Evolutionary conservation across 2,329 filamentous ascomycete genomes (phyloP), one percentile per base, ranked within the genome.

Genomic region (Massarina eburnea): DNA sequence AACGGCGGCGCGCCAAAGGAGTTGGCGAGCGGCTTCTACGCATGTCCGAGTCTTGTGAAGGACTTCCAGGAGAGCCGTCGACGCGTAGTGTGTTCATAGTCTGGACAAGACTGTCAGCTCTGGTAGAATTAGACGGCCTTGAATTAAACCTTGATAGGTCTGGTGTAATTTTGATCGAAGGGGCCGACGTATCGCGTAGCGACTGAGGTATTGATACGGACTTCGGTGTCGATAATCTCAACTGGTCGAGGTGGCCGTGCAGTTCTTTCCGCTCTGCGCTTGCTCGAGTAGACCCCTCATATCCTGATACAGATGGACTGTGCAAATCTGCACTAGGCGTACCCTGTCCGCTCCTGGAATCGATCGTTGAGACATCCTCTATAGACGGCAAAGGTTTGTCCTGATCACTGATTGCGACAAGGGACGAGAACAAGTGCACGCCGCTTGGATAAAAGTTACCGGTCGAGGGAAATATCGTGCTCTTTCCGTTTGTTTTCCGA

Each of bases 1-100:
- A 58, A 10, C 58, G 56, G 17, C 51, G 47, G 30, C 54, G 49
- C 21, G 45, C 40, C 36, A 49, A 52, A 36, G 46, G 46, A n/a
- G 58, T 48, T 43, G 48, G 47, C 19, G 49, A 55, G 15, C 43
- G 45, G 19, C 36, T 41, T 20, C 41, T 40, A 7, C 34, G 30
- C 33, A 32, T 4, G 12, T 36, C 20, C 5, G 39, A 35, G 15
- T 26, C 36, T 20, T 12, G 26, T 22, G 40, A 34, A 32, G 38
- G 26, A 38, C 38, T 34, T 40, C 18, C 15, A 15, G 15, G 43
- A 18, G 21, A 37, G 41, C 27, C n/a, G 27, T 14, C 27, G 12
- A 30, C 27, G 6, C n/a, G 34, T 8, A 36, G 17, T 3, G 34
- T 18, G 34, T 3, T 21, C 10, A 36, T 20, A n/a, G 17, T 18